Conservation (phyloP, 2,329 filamentous ascomycete genomes). For the Geosmithia flava region DNA sequence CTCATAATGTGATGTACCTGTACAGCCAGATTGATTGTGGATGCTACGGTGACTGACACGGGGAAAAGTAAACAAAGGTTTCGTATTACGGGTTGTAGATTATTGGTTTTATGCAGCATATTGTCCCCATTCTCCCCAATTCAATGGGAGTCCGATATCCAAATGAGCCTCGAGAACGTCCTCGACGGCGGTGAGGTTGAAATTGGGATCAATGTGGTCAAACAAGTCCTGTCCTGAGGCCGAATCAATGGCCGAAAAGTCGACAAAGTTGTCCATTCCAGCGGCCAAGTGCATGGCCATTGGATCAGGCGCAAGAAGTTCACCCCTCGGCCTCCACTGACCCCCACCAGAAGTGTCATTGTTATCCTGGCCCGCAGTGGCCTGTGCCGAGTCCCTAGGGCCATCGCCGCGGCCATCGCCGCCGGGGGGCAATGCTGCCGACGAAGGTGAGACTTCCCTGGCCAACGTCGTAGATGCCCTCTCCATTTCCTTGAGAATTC, state of each 20-base stretch:
- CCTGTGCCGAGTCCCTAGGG: background rate
- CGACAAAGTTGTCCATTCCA: conserved; percentile 20
- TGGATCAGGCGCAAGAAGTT: conserved; percentile 9
- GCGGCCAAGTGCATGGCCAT: conserved; percentile 12
- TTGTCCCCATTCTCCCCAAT: conserved; percentile 34
- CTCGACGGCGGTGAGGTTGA: conserved; percentile 40
- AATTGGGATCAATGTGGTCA: conserved; percentile 41
- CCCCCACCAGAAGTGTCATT: background rate
- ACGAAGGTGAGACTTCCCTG: conserved; percentile 16
- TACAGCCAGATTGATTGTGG: no score
- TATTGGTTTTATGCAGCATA: conserved; percentile 14
- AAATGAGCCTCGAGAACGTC: conserved; percentile 41
- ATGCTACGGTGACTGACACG: no score
- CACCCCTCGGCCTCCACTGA: conserved; percentile 9
- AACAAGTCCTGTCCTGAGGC: conserved; percentile 40
- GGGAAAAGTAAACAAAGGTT: background rate
- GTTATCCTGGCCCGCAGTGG: background rate
- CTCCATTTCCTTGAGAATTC: conserved; percentile 43
- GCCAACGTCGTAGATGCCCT: conserved; percentile 33
- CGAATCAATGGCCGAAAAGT: conserved; percentile 28
- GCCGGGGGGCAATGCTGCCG: conserved; percentile 3
- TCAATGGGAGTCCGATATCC: conserved; percentile 38
- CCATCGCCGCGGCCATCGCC: background rate
- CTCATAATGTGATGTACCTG: no score
- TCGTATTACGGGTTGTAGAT: background rate